Evolutionary conservation across 495 filamentous ascomycete genomes (phyloP), one percentile per base, ranked within the genome.

Genomic region (Neurospora tetraspora): DNA sequence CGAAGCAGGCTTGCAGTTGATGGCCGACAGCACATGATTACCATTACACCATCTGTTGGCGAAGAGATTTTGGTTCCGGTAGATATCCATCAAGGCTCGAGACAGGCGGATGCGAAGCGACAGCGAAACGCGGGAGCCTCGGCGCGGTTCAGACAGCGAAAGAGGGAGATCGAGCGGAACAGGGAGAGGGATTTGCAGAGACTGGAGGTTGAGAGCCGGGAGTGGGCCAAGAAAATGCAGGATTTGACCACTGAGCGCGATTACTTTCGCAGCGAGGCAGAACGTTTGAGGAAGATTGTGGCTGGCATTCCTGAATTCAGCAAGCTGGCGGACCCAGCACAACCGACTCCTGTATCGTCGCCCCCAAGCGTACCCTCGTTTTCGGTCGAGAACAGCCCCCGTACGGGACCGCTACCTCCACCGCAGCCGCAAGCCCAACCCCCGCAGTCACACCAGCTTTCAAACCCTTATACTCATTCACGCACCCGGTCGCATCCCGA

Each of bases 101-200:
- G 91, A 74, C 90, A 90, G 75, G 91, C 93, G 76, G 93, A 96
- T 74, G 93, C 97, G 83, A 98, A 97, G 81, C 86, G 93, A 69
- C 93, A 93, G 82, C 91, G 94, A 47, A 99, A 99, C 79, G 97
- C 96, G 69, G 93, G 93, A 61, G 96, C 96, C 9, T 97, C 94
- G 47, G 90, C 94, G 72, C 85, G 96, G 53, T 98, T 98, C 77
- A 90, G 96, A 71, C 90, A 92, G 78, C 87, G 95, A 70, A 89
- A 92, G 76, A 98, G 98, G 80, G 91, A 96, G 77, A 94, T 93
- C 77, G 95, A 98, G 81, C 86, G 88, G 76, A 91, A 94, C 77
- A 84, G 89, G 72, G 88, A 91, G 76, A 85, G 91, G 39, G 89
- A 90, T 40, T 81, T 83, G 78, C 87, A 84, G 70, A 89, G 89